Base-by-base conservation (phyloP, 495 filamentous ascomycete genomes). In the Xeromyces bisporus region DNA sequence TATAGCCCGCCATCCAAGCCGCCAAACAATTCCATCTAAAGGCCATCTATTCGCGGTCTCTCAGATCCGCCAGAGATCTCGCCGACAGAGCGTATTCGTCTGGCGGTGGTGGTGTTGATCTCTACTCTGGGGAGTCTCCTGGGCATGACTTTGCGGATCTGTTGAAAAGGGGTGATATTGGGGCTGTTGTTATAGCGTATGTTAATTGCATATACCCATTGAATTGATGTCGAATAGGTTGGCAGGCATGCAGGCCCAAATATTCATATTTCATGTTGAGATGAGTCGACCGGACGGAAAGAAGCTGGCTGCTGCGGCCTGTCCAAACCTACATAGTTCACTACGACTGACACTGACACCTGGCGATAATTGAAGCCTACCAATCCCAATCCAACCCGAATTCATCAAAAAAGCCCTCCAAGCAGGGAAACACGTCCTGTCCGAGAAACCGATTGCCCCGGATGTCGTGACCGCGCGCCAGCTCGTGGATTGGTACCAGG, bases 401-500 rank as follows among this genome's bases (percentile, higher is more conserved):
- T 61, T 51, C 29, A 60, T 63, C 38, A 38, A 33, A 14, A 40
- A 44, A 18, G 55, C 78, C 3, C 60, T 89, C 0, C 39, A 52
- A 0, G 77, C 78, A 1, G 73, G 76, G 14, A 89, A 89, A 40
- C 79, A 84, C 50, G 81, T 87, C 4, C 52, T 87, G 0, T 74
- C 75, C n/a, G 82, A 91, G 51, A 91, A 89, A 48, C 81, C 82
- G 11, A 69, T 87, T 23, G 79, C 80, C 0, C 64, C 67, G 41
- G 71, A 82, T 44, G 41, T 82, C 12, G 55, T 60, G 2, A 57
- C 67, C 0, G 81, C 75, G 6, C 56, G 60, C 23, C 60, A 71
- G 17, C 62, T 89, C 18, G 47, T 82, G 23, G 31, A 58, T 6
- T 80, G 69, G 61, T 80, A 77, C 41, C 48, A 64, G 29, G 41